Base-by-base conservation (phyloP, 2,329 filamentous ascomycete species). In the Ilyonectria mors-panacis region DNA sequence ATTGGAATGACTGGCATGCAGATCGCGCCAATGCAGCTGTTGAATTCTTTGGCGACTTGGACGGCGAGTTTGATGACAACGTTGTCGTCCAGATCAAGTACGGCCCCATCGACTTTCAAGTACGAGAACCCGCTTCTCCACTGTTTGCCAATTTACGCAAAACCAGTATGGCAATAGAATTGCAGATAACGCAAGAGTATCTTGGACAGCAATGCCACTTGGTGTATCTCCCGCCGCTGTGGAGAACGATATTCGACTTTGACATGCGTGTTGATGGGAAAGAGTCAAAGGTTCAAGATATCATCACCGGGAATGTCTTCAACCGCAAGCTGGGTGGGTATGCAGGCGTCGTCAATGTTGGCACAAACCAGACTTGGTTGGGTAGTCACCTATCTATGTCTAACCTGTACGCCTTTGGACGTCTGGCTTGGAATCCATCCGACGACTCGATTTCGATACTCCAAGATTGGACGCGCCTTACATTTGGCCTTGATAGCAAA, bases 61-160 rank as follows among this genome's bases (percentile, higher is more conserved):
- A 93, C 72, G 87, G 85, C 6, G 77, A 89, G 66, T 93, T 93
- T 63, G 88, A 91, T 23, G 88, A 91, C 51, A 93, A 93, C 53
- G 91, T 93, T 0, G 84, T 93, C 0, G 84, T 93, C 2, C 91
- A 94, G 75, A 90, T 93, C 78, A 94, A 93, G 78, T 92, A 91
- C 68, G 91, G 92, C 0, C 91, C 91, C 0, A 93, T 93, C 66
- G 91, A 93, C 75, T 93, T 93, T 78, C 91, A 93, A 73, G 89
- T 93, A 12, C 87, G 91, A 39, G 91, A 93, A 76, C 88, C 91
- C 1, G 79, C 85, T 1, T 92, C 88, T 4, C 91, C 92, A 0
- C 79, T 94, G 1, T 92, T 93, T 68, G 85, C 85, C 1, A 80
- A 85, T 57, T 74, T 88, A 15, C 73, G 67, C 6, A 71, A 84